Conservation (phyloP, 2,329 filamentous ascomycete species). For the Penicillium sclerotiorum region DNA sequence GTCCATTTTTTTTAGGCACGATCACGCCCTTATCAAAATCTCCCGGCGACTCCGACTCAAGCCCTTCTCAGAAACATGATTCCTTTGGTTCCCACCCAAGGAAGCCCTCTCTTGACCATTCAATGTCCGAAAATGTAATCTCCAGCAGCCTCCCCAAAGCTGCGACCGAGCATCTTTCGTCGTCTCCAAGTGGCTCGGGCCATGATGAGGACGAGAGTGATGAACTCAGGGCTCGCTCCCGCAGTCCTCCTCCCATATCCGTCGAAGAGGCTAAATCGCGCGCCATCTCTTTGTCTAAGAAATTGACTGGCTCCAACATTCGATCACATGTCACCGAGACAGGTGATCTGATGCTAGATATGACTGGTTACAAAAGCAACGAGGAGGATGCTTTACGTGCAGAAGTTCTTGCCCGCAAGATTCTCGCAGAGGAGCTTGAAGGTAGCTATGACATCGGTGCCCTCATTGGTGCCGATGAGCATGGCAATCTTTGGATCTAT, state of each 20-base stretch:
- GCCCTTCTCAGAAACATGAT: constrained; percentile 25
- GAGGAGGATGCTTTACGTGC: constrained; percentile 90
- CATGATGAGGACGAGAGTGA: constrained; percentile 20
- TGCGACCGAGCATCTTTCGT: constrained; percentile 7
- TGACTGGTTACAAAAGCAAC: constrained; percentile 94
- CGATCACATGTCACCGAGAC: constrained; percentile 88
- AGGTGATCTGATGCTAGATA: constrained; percentile 95
- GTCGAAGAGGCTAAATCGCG: constrained; percentile 77
- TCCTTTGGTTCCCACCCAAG: constrained; percentile 40
- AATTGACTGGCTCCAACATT: constrained; percentile 87
- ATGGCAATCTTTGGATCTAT: constrained; percentile 99
- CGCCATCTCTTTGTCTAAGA: constrained; percentile 81
- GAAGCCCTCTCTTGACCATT: constrained; percentile 44
- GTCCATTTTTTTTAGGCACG: constrained; percentile 29
- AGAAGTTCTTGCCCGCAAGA: constrained; percentile 89
- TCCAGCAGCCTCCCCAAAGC: constrained; percentile 42
- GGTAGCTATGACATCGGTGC: constrained; percentile 96
- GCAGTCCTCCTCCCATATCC: constrained; percentile 75
- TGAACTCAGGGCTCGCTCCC: constrained; percentile 54
- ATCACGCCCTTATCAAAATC: constrained; percentile 46
- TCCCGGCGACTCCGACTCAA: constrained; percentile 33
- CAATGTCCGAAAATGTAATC: constrained; percentile 58
- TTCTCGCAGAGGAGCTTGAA: constrained; percentile 88
- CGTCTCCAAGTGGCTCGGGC: constrained; percentile 12
- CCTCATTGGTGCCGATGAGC: constrained; percentile 90